These are phyloP conservation scores for Eragrostis curvula DNA, from an alignment of 176 grass and related monocot genomes.

Conservation along the genomic window DNA sequence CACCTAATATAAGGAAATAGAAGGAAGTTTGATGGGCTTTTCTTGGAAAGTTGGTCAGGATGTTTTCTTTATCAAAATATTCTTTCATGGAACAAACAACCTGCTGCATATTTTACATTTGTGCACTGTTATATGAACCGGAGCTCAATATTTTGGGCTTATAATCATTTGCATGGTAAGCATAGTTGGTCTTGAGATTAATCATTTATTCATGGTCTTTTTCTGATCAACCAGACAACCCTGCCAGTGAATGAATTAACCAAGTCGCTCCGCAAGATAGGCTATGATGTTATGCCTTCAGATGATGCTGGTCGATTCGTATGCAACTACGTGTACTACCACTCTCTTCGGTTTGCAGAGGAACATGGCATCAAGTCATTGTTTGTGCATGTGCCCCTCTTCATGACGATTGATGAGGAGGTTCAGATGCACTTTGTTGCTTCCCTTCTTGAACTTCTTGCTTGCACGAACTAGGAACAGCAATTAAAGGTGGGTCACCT, in stretches of 20 bases:
- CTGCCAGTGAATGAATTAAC: conserved; percentile 74
- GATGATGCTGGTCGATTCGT: conserved; percentile 90
- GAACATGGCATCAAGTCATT: conserved; percentile 81
- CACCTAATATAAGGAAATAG: not conserved
- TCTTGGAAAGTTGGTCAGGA: not conserved
- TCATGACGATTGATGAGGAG: conserved; percentile 81
- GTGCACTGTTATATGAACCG: not conserved
- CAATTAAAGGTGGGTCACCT: conserved; percentile 24
- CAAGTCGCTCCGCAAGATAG: conserved; percentile 71
- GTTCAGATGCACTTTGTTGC: conserved; percentile 88
- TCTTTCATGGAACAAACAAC: not conserved
- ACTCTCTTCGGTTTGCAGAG: conserved; percentile 86
- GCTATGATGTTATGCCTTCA: conserved; percentile 82
- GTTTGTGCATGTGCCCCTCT: conserved; percentile 96
- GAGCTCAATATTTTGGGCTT: not conserved
- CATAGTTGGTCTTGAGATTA: conserved; percentile 2
- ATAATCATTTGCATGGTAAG: not conserved
- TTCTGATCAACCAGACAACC: conserved; percentile 54
- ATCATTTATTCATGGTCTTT: not conserved
- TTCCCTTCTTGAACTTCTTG: conserved; percentile 79
- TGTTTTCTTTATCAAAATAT: conserved; percentile 8
- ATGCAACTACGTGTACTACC: conserved; percentile 97
- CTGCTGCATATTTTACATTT: not conserved
- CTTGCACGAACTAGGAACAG: conserved; percentile 49
- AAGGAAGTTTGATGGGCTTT: not conserved